Evolutionary conservation across 768 basidiomycete genomes (phyloP), one percentile per base, ranked within the genome.

Genomic region (Leccinum rimulosum): DNA sequence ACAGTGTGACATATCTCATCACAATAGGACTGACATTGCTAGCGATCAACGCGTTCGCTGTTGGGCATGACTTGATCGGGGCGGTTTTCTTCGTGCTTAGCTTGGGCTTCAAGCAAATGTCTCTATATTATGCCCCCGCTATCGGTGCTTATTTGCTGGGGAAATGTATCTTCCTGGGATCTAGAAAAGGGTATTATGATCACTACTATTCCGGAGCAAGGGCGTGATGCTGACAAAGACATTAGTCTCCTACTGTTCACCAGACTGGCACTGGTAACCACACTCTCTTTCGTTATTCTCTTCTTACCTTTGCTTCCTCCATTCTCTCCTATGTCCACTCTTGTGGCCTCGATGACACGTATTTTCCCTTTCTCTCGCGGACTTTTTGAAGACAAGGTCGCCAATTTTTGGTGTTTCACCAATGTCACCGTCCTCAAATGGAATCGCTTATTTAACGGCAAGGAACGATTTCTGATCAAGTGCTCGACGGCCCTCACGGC

Each of bases 361-460:
- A 93, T 97, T 56, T 98, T 98, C 70, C 95, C 95, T 0, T 93
- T 98, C 70, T 80, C 83, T 6, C 86, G 95, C 30, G 95, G 95
- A 14, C 78, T 95, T 3, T 95, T 95, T 67, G 94, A 96, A 69
- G 93, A 96, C 76, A 95, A 96, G 68, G 95, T 98, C 25, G 93
- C 95, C 43, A 98, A 98, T 70, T 92, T 96, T 69, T 98, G 95
- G 95, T 97, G 95, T 72, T 91, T 93, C 33, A 85, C 88, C 17
- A 93, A 98, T 69, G 87, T 95, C 25, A 64, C 68, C 9, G 74
- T 90, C 14, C 72, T 98, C 74, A 97, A 96, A 70, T 97, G 95
- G 89, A 85, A 82, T 52, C 71, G 73, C 30, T 25, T 62, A 11
- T 74, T 73, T 33, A 54, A 45, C 2, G 68, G 72, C 15, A 83